Percentiles rank a stretch among this genome's conserved stretches.
phyloP scores from a whole-genome alignment of 257 asterid species.

The Anisodus acutangulus region DNA sequence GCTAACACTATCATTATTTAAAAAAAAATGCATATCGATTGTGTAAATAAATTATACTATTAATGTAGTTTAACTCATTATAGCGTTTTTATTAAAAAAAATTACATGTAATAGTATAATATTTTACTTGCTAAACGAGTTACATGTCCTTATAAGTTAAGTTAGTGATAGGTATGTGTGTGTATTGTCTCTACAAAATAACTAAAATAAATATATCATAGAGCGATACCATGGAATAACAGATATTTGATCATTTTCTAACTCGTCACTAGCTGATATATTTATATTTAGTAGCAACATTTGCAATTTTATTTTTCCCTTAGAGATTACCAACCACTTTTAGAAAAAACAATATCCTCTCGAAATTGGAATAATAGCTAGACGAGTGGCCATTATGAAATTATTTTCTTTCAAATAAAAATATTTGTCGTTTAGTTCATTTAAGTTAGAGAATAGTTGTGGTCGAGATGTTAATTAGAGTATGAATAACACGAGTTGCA shows the following conservation, averaged over 20 bases:
- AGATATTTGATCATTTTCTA: neutral
- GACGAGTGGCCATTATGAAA: slow-evolving; percentile 13
- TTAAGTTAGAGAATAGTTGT: neutral
- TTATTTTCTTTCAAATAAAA: neutral
- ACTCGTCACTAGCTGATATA: neutral
- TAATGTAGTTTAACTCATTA: too few species aligned
- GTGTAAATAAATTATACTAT: too few species aligned
- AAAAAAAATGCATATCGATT: too few species aligned
- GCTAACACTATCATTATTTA: too few species aligned
- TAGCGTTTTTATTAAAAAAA: too few species aligned
- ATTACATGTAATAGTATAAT: too few species aligned
- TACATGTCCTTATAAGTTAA: too few species aligned
- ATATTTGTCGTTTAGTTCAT: neutral
- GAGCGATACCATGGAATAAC: neutral
- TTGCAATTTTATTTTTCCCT: neutral
- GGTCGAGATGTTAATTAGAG: slow-evolving; percentile 22
- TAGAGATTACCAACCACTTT: neutral
- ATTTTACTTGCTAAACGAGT: too few species aligned
- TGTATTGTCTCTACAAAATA: too few species aligned
- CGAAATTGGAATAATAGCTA: neutral
- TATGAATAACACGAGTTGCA: slow-evolving; percentile 34
- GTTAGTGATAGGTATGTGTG: too few species aligned
- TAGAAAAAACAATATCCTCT: neutral
- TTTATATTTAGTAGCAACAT: neutral
- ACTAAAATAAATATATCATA: neutral